These are phyloP conservation scores for Knoxia roxburghii DNA, from an alignment of 257 asterid species.

Conservation along the genomic window DNA sequence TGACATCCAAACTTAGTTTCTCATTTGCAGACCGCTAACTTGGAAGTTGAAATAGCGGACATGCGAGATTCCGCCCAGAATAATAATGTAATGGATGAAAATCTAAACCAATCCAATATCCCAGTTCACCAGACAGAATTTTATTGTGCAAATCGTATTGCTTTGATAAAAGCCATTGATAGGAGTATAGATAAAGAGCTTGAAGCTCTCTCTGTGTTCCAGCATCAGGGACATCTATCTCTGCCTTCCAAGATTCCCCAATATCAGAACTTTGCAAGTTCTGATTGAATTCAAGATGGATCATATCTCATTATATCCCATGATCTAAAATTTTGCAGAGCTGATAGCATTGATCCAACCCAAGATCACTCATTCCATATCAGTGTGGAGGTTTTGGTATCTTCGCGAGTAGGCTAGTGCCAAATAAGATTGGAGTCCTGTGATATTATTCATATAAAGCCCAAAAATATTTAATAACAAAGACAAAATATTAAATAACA, in stretches of 20 bases:
- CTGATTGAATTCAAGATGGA: neutral
- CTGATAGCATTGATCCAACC: conserved; percentile 5
- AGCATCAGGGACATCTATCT: neutral
- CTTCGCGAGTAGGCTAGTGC: too few species aligned
- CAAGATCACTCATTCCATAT: conserved; percentile 1
- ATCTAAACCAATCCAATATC: conserved; percentile 2
- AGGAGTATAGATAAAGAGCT: conserved; percentile 9
- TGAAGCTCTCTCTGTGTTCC: conserved; percentile 1
- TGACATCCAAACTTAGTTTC: neutral
- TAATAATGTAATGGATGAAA: conserved; percentile 11
- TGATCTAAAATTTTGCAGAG: neutral
- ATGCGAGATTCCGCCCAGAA: neutral
- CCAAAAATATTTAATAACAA: too few species aligned
- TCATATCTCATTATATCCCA: neutral
- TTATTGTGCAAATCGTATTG: too few species aligned
- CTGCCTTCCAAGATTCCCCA: neutral
- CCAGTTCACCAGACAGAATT: neutral
- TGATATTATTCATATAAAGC: too few species aligned
- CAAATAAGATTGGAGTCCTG: too few species aligned
- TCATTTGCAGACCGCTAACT: neutral
- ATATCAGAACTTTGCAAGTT: neutral
- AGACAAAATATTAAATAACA: too few species aligned
- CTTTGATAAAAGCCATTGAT: neutral
- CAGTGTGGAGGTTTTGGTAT: neutral
- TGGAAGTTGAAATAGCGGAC: conserved; percentile 6